Conservation (phyloP, 495 filamentous ascomycete species). For the Penicillium waksmanii region DNA sequence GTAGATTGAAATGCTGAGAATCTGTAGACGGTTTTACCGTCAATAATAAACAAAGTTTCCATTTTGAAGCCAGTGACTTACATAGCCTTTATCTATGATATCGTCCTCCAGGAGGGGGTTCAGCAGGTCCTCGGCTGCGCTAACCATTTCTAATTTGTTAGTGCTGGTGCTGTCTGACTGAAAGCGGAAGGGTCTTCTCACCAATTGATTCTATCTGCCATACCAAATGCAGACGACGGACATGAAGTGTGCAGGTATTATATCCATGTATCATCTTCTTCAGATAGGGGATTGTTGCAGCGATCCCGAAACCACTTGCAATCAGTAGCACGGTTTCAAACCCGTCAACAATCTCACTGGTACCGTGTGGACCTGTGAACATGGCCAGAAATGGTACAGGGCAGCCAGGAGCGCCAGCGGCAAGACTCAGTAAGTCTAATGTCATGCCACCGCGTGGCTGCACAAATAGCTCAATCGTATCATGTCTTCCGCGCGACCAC, state of each 20-base stretch:
- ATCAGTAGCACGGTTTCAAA: too few species aligned
- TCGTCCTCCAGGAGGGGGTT: slow-evolving; percentile 30
- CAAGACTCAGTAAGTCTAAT: too few species aligned
- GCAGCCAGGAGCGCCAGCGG: too few species aligned
- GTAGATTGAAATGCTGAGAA: too few species aligned
- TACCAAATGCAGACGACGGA: slow-evolving; percentile 33
- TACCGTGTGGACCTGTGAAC: too few species aligned
- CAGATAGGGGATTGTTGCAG: slow-evolving; percentile 29
- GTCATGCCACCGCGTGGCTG: too few species aligned
- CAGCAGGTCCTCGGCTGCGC: slow-evolving; percentile 13
- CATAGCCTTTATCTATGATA: slow-evolving; percentile 30
- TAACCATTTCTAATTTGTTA: slow-evolving; percentile 15
- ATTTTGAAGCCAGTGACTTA: slow-evolving; percentile 20
- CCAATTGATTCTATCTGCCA: slow-evolving; percentile 31
- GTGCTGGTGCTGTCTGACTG: background rate
- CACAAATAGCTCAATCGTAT: too few species aligned
- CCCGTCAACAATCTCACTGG: too few species aligned
- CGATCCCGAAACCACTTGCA: background rate
- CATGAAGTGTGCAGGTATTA: slow-evolving; percentile 25
- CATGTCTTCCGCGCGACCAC: too few species aligned
- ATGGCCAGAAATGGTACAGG: too few species aligned
- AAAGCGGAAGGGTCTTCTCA: slow-evolving; percentile 1
- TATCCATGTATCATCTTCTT: slow-evolving; percentile 35
- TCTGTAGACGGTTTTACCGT: too few species aligned
- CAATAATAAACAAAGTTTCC: too few species aligned